Evolutionary conservation across 306 rosid genomes (phyloP).

Genomic region (Cucumis melo): DNA sequence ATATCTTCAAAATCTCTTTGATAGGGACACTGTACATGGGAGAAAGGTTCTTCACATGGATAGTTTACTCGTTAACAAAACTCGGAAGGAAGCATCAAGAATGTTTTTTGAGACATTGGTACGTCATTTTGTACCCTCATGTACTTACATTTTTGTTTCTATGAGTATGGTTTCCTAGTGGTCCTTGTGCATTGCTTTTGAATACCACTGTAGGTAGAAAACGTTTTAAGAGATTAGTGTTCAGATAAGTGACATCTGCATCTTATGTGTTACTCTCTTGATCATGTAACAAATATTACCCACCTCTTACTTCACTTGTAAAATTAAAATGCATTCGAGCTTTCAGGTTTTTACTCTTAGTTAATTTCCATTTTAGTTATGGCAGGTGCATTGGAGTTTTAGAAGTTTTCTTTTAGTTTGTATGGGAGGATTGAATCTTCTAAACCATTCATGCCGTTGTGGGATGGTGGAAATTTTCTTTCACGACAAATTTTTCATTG

Average conservation of each 20-base stretch:
- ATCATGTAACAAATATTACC: not conserved
- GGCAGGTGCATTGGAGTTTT: not conserved
- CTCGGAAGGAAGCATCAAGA: conserved; percentile 69
- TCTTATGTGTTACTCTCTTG: not conserved
- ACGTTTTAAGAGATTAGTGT: not conserved
- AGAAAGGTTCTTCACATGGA: conserved; percentile 60
- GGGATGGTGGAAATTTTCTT: not conserved
- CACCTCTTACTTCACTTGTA: not conserved
- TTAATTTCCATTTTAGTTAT: not conserved
- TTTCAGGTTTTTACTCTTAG: not conserved
- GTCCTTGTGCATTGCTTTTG: not conserved
- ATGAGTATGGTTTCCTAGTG: not conserved
- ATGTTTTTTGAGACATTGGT: conserved; percentile 78
- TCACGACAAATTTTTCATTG: not conserved
- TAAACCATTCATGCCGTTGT: not conserved
- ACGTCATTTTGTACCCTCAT: conserved; percentile 16
- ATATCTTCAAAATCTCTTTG: conserved; percentile 79
- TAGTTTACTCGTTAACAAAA: conserved; percentile 47
- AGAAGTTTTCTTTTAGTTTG: not conserved
- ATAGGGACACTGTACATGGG: conserved; percentile 53
- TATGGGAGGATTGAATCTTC: not conserved
- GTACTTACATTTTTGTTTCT: not conserved
- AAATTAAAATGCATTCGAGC: not conserved
- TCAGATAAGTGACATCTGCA: not conserved
- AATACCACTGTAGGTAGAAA: not conserved